Evolutionary conservation across 768 basidiomycete species (phyloP).

Genomic region (Suillus sp.): DNA sequence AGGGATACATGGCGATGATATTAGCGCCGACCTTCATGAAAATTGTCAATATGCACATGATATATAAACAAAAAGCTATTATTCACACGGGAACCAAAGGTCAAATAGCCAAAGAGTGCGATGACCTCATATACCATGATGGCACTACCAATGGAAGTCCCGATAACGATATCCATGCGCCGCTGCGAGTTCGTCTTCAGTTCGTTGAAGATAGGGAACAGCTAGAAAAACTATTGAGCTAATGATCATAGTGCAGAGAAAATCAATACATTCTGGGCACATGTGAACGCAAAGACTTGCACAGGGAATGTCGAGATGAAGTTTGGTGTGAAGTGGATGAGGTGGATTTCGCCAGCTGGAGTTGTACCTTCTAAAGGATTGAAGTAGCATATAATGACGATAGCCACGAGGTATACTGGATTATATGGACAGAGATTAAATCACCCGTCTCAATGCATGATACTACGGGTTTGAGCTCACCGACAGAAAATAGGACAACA

Average conservation of each 20-base stretch:
- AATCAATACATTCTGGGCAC: conserved; percentile 81
- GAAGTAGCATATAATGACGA: conserved; percentile 82
- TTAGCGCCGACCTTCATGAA: conserved; percentile 75
- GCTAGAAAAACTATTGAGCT: conserved; percentile 41
- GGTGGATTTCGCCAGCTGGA: conserved; percentile 63
- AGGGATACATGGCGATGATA: conserved; percentile 93
- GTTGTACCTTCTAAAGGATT: conserved; percentile 67
- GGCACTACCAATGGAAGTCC: conserved; percentile 83
- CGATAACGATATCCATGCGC: conserved; percentile 87
- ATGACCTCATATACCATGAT: conserved; percentile 87
- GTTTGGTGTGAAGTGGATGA: conserved; percentile 72
- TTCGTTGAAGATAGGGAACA: conserved; percentile 96
- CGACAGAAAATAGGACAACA: conserved; percentile 86
- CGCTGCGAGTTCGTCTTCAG: conserved; percentile 76
- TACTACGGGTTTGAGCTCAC: conserved; percentile 46
- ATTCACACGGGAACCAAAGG: conserved; percentile 83
- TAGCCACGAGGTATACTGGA: conserved; percentile 74
- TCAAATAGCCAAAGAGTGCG: conserved; percentile 86
- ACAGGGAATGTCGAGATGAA: conserved; percentile 90
- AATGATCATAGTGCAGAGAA: conserved; percentile 10
- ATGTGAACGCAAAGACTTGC: conserved; percentile 91
- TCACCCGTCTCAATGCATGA: background rate
- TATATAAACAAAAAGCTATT: background rate
- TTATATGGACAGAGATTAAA: background rate
- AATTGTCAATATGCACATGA: conserved; percentile 5